A percentile compares a stretch with the other conserved stretches of the same genome.
These are phyloP conservation scores for Chlamydomonas sphaeroides DNA, from an alignment of 139 green algal species.

Conservation along the genomic window DNA sequence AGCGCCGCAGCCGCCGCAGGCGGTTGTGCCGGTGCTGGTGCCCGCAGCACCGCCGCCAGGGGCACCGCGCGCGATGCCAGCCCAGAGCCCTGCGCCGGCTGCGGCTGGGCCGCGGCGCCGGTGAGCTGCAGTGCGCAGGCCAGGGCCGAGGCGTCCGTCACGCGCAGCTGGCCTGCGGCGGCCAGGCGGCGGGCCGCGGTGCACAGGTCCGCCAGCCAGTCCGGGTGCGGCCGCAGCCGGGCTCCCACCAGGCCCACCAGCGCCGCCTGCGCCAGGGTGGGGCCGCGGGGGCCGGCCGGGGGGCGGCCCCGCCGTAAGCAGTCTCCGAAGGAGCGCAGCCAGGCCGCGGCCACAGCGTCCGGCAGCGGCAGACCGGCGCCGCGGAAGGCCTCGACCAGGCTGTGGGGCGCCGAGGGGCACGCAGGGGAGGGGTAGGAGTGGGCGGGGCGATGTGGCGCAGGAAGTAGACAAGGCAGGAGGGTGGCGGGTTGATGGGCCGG, in stretches of 20 bases:
- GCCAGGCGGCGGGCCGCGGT: background rate
- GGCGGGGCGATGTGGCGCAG: too few species aligned
- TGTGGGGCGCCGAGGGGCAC: too few species aligned
- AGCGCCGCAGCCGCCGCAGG: too few species aligned
- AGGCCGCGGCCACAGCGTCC: background rate
- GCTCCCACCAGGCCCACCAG: background rate
- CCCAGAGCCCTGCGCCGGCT: too few species aligned
- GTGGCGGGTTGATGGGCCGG: too few species aligned
- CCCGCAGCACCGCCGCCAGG: too few species aligned
- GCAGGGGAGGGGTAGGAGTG: too few species aligned
- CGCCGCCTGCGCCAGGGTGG: conserved; percentile 17
- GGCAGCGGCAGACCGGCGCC: background rate
- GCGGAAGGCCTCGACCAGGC: background rate
- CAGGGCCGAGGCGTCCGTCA: conserved; percentile 4
- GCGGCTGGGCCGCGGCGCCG: too few species aligned
- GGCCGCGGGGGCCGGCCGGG: background rate
- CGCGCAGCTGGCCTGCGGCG: background rate
- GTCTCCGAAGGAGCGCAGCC: conserved; percentile 3
- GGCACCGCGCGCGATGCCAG: too few species aligned
- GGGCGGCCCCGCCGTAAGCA: background rate
- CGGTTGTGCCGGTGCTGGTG: too few species aligned
- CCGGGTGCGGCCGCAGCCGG: background rate
- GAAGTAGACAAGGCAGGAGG: too few species aligned
- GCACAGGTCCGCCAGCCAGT: background rate
- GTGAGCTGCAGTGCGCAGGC: background rate